Evolutionary conservation across 192 early-diverging fungal genomes (phyloP).

Genomic region (Kappamyces sp.): DNA sequence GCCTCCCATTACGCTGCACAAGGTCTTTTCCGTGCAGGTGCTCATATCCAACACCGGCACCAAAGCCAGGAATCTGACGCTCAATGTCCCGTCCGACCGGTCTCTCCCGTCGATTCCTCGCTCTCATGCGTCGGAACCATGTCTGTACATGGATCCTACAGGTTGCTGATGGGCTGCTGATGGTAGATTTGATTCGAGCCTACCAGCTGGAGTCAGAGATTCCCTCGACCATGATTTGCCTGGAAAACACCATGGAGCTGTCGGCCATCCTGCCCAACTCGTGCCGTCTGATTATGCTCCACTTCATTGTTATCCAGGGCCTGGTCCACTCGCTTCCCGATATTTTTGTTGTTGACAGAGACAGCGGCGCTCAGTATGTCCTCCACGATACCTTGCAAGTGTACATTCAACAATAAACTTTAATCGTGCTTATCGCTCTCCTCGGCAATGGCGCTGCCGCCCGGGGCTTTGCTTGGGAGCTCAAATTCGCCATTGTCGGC

Average conservation of each 20-base stretch:
- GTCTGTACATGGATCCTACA: no score
- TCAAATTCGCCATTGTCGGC: no score
- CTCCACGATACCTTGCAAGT: slow-evolving; percentile 4
- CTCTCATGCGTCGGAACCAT: no score
- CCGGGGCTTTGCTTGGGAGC: no score
- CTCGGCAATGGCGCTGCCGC: no score
- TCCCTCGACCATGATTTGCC: slow-evolving; percentile 3
- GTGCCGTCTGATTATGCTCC: slow-evolving; percentile 8
- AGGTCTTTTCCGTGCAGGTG: slow-evolving; percentile 14
- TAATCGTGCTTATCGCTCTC: no score
- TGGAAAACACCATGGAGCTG: slow-evolving; percentile 8
- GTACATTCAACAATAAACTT: slow-evolving; percentile 4
- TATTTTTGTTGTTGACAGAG: slow-evolving; percentile 4
- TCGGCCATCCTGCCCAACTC: slow-evolving; percentile 8
- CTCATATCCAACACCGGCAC: slow-evolving; percentile 3
- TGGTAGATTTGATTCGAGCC: no score
- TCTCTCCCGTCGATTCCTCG: no score
- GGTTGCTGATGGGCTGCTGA: no score
- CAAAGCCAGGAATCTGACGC: not conserved
- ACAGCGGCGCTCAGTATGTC: not conserved
- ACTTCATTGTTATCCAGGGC: slow-evolving; percentile 14
- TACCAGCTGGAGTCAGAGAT: no score
- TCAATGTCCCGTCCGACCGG: not conserved
- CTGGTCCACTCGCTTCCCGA: not conserved
- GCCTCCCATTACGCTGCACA: slow-evolving; percentile 7